Conservation (phyloP, 768 basidiomycete species). For the Kwoniella mangroviensis region DNA sequence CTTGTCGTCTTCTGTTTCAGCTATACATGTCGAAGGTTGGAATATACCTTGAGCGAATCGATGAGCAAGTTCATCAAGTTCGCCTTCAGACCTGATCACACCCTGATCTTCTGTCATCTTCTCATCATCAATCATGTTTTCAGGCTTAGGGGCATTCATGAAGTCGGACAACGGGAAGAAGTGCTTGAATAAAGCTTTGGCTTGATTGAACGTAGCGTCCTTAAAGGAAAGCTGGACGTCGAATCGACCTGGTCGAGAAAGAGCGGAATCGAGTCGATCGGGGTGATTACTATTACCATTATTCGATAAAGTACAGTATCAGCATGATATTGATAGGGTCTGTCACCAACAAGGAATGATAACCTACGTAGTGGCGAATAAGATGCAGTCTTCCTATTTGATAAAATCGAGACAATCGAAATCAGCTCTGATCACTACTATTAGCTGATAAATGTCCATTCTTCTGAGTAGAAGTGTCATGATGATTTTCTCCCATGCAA, state of each 20-base stretch:
- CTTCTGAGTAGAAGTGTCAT: too few species aligned
- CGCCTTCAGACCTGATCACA: background rate
- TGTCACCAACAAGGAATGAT: too few species aligned
- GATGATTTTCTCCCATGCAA: too few species aligned
- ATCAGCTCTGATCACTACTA: background rate
- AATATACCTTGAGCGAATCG: constrained; percentile 20
- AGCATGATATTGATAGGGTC: background rate
- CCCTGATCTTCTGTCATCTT: constrained; percentile 18
- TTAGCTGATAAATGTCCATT: too few species aligned
- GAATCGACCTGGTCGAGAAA: constrained; percentile 80
- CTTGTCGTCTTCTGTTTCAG: background rate
- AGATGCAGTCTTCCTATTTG: constrained; percentile 72
- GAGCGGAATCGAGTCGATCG: constrained; percentile 85
- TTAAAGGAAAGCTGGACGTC: constrained; percentile 93
- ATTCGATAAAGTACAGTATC: background rate
- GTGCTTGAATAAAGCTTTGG: constrained; percentile 51
- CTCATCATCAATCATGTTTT: background rate
- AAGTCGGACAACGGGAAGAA: constrained; percentile 48
- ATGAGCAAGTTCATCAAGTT: constrained; percentile 22
- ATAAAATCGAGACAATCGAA: background rate
- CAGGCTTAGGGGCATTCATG: background rate
- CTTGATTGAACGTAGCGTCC: constrained; percentile 69
- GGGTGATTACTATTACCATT: constrained; percentile 72
- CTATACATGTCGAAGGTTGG: background rate
- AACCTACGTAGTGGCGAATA: constrained; percentile 76